A percentile compares a stretch with the other conserved stretches of the same genome.
These are phyloP conservation scores for Lactifluus subvellereus DNA, from an alignment of 768 basidiomycete species.

Conservation along the genomic window DNA sequence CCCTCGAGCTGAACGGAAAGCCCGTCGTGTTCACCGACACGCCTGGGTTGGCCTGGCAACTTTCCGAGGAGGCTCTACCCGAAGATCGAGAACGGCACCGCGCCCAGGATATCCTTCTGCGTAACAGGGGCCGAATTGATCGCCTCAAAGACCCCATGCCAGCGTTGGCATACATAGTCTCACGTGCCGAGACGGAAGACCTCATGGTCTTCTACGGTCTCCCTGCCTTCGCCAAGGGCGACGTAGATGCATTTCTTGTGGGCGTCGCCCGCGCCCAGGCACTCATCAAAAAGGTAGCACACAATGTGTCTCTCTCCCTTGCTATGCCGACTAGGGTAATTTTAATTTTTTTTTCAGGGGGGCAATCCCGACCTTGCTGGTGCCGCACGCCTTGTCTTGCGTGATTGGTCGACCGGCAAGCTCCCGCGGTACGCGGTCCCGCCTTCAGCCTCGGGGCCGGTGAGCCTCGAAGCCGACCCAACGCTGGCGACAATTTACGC, in stretches of 20 bases:
- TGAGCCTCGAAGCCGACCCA: constrained; percentile 7
- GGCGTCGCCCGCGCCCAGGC: constrained; percentile 70
- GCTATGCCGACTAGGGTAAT: background rate
- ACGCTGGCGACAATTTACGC: constrained; percentile 35
- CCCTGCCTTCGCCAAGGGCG: constrained; percentile 68
- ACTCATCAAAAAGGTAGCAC: constrained; percentile 68
- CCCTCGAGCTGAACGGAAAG: constrained; percentile 42
- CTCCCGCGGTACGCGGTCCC: constrained; percentile 69
- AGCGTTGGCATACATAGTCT: constrained; percentile 62
- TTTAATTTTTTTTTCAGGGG: constrained; percentile 39
- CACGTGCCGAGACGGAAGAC: constrained; percentile 67
- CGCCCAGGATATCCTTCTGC: constrained; percentile 68
- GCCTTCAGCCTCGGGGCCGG: constrained; percentile 26
- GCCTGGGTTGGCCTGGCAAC: constrained; percentile 69
- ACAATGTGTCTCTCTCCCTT: background rate
- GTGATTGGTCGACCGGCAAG: constrained; percentile 77
- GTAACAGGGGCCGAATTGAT: constrained; percentile 78
- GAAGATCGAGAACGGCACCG: constrained; percentile 37
- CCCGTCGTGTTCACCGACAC: constrained; percentile 75
- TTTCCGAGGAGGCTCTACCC: constrained; percentile 32
- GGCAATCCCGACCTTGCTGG: constrained; percentile 66
- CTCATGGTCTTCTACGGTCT: constrained; percentile 85
- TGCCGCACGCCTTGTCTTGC: constrained; percentile 72
- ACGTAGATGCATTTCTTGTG: constrained; percentile 66
- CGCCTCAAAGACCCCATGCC: constrained; percentile 66